phyloP scores from a whole-genome alignment of 441 rosid genomes.

The Jatropha multifida region DNA sequence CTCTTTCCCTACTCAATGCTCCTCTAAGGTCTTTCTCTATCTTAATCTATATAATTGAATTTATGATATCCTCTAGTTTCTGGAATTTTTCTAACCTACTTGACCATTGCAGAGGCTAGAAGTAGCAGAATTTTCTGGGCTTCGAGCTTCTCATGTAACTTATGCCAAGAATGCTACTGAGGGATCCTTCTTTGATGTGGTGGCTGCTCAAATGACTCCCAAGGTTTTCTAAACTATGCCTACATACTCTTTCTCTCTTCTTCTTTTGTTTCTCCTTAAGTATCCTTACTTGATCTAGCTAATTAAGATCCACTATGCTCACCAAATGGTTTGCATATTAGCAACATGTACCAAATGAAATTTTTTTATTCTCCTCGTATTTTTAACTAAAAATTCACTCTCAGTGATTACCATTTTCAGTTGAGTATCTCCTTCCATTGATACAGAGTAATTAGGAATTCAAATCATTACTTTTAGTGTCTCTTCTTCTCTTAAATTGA shows the following conservation, averaged over 20 bases:
- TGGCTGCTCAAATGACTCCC: slow-evolving; percentile 69
- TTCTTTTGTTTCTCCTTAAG: not conserved
- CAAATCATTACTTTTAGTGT: not conserved
- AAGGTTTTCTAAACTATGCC: slow-evolving; percentile 39
- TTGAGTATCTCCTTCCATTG: too few relatives aligned
- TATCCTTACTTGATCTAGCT: not conserved
- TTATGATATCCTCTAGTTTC: not conserved
- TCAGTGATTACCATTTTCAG: not conserved
- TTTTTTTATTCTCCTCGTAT: not conserved
- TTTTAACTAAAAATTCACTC: not conserved
- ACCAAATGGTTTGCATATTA: not conserved
- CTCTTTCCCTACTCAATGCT: slow-evolving; percentile 75
- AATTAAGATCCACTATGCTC: not conserved
- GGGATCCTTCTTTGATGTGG: slow-evolving; percentile 66
- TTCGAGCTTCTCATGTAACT: slow-evolving; percentile 47
- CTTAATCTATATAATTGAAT: not conserved
- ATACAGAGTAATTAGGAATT: not conserved
- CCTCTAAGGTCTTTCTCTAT: slow-evolving; percentile 48
- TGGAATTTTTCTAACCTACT: slow-evolving; percentile 3
- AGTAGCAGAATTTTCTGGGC: slow-evolving; percentile 76
- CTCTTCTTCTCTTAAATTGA: not conserved
- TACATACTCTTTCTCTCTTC: not conserved
- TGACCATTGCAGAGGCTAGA: slow-evolving; percentile 60
- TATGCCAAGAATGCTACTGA: slow-evolving; percentile 41
- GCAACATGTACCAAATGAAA: not conserved